Percentiles rank a stretch among this genome's conserved stretches.
phyloP scores from a whole-genome alignment of 768 basidiomycete genomes.

The Hortiboletus flavorubellus region DNA sequence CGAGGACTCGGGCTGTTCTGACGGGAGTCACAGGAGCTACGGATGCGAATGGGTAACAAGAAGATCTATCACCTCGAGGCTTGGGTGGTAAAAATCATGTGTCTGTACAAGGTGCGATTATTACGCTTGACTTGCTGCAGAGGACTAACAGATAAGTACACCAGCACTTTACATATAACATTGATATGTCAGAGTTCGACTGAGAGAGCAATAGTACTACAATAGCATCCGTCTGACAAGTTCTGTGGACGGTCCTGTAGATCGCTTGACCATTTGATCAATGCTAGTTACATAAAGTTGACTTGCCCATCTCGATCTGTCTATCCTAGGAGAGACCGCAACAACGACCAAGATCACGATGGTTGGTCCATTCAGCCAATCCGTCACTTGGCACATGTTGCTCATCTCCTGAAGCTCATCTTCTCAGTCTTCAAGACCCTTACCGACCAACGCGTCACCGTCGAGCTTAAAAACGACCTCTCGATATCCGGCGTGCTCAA shows the following conservation, averaged over 20 bases:
- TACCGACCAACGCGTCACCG: conserved; percentile 94
- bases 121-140: neutral
- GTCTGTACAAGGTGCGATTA: conserved; percentile 66
- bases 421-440: conserved; percentile 99
- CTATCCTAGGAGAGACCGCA: neutral
- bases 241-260: neutral
- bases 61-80: conserved; percentile 98
- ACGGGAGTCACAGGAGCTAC: conserved; percentile 62
- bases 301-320: no score
- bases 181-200: conserved; percentile 36
- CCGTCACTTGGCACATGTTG: neutral
- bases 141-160: neutral
- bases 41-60: conserved; percentile 92
- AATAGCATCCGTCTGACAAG: neutral
- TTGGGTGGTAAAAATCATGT: conserved; percentile 97
- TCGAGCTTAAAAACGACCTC: conserved; percentile 98
- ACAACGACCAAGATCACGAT: conserved; percentile 16
- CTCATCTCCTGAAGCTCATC: conserved; percentile 55
- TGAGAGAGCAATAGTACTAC: conserved; percentile 9
- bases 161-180: conserved; percentile 32
- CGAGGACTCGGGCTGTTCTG: neutral
- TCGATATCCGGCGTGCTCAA: conserved; percentile 94
- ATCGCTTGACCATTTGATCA: neutral
- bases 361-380: conserved; percentile 18
- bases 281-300: conserved; percentile 3